Conservation (phyloP, 495 filamentous ascomycete genomes). For the Rostrohypoxylon terebratum region DNA sequence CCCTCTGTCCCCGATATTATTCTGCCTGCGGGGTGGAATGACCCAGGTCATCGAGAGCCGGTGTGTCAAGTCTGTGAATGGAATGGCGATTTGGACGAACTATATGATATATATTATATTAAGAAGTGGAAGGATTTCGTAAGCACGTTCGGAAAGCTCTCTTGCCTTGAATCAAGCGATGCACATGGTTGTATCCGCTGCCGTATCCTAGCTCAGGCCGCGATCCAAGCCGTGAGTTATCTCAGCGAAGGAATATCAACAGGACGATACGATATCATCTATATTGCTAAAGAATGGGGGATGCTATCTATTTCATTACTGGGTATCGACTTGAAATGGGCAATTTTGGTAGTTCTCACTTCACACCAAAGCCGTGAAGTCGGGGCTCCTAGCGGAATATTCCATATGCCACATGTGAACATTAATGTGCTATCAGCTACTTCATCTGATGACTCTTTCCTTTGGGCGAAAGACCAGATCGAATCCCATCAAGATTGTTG, state of each 20-base stretch:
- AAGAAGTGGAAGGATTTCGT: too few species aligned
- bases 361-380: background rate
- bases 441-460: background rate
- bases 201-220: background rate
- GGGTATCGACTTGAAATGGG: too few species aligned
- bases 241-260: too few species aligned
- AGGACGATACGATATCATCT: too few species aligned
- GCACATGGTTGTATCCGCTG: background rate
- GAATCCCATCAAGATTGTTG: background rate
- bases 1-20: background rate
- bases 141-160: background rate
- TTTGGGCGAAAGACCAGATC: background rate
- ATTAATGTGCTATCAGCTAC: background rate
- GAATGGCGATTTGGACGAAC: background rate
- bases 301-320: too few species aligned
- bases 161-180: background rate
- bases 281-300: too few species aligned
- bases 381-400: background rate
- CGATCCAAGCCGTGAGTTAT: background rate
- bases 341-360: background rate
- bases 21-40: background rate
- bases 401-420: background rate
- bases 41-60: background rate
- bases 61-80: background rate
- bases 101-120: too few species aligned